These are phyloP conservation scores for Elaeis oleifera DNA, from an alignment of 202 grass and related monocot genomes.

Conservation along the genomic window DNA sequence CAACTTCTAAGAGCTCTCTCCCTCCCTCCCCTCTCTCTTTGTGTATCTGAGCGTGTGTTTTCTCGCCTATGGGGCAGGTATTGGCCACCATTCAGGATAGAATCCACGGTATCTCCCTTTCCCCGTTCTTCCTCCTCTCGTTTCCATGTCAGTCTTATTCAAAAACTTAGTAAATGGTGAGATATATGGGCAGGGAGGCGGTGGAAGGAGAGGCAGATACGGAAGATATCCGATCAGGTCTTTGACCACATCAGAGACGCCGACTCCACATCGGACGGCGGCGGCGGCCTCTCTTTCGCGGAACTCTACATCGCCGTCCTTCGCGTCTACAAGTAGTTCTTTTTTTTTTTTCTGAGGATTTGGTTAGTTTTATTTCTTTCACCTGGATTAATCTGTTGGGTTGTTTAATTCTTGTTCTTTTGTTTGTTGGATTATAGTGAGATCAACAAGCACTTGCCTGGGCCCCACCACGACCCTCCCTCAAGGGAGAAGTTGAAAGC, in stretches of 20 bases:
- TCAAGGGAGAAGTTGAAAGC: conserved; percentile 68
- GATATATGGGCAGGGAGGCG: conserved; percentile 36
- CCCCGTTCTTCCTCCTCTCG: background rate
- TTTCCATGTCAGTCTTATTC: background rate
- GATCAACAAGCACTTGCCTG: conserved; percentile 91
- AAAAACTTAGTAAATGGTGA: background rate
- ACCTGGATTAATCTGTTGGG: too few species aligned
- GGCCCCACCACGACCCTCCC: conserved; percentile 81
- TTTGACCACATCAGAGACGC: conserved; percentile 60
- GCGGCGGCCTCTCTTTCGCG: conserved; percentile 51
- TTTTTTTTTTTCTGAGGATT: background rate
- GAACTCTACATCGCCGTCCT: conserved; percentile 95
- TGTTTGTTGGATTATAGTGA: conserved; percentile 37
- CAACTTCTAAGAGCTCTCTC: too few species aligned
- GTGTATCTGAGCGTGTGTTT: background rate
- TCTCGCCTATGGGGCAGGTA: conserved; percentile 55
- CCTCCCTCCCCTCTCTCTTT: too few species aligned
- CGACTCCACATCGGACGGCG: conserved; percentile 25
- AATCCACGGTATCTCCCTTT: conserved; percentile 46
- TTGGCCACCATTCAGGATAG: conserved; percentile 59
- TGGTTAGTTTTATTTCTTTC: background rate
- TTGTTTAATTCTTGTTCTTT: too few species aligned
- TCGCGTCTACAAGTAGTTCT: conserved; percentile 73
- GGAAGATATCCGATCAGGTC: conserved; percentile 84
- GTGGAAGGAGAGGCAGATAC: conserved; percentile 83